Evolutionary conservation across 2,329 filamentous ascomycete genomes (phyloP).

Genomic region (Fusarium transvaalense): DNA sequence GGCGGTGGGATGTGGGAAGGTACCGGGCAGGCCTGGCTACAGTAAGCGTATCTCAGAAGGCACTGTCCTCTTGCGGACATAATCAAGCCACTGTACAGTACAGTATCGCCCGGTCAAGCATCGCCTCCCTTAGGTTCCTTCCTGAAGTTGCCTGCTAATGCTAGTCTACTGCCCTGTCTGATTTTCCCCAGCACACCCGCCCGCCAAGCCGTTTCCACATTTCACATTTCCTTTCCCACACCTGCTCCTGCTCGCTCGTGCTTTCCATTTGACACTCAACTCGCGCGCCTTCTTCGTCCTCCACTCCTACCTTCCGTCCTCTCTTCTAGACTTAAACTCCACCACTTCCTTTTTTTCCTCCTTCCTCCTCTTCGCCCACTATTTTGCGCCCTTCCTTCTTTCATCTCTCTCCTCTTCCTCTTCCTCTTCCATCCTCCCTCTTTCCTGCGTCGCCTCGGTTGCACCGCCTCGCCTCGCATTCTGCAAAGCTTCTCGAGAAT

Average conservation of each 20-base stretch:
- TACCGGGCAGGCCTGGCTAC: neutral
- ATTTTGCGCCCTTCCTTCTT: conserved; percentile 50
- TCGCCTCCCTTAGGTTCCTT: conserved; percentile 46
- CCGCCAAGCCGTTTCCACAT: conserved; percentile 41
- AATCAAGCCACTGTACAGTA: conserved; percentile 20
- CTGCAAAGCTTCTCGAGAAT: conserved; percentile 11
- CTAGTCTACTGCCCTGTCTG: conserved; percentile 7
- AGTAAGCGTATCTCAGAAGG: neutral
- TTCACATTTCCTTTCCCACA: conserved; percentile 9
- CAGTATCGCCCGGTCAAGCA: conserved; percentile 24
- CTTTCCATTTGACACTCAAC: conserved; percentile 37
- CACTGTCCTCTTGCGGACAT: conserved; percentile 22
- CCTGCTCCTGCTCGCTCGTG: conserved; percentile 14
- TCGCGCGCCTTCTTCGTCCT: conserved; percentile 25
- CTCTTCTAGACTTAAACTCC: conserved; percentile 51
- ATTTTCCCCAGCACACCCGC: conserved; percentile 44
- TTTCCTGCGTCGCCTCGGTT: conserved; percentile 48
- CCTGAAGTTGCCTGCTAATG: conserved; percentile 10
- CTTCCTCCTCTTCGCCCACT: conserved; percentile 47
- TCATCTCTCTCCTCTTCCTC: conserved; percentile 46
- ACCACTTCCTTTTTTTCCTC: conserved; percentile 52
- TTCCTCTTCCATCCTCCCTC: conserved; percentile 42
- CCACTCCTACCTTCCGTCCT: conserved; percentile 49
- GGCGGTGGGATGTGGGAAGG: conserved; percentile 26
- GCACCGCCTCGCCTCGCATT: conserved; percentile 31